phyloP scores from a whole-genome alignment of 495 filamentous ascomycete genomes.

The Trichoderma asperelloides region DNA sequence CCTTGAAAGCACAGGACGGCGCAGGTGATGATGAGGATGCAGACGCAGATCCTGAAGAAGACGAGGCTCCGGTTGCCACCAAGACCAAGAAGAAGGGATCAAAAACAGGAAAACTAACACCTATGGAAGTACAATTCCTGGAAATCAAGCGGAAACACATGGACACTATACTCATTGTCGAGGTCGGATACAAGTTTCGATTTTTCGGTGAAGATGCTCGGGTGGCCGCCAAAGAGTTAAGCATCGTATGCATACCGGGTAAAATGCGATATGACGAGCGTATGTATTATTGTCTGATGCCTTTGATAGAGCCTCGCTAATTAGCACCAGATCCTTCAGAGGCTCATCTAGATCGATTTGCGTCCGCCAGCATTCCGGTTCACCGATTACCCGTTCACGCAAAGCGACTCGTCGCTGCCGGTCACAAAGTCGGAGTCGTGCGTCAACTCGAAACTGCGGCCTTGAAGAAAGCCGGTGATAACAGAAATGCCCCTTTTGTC shows the following conservation, averaged over 20 bases:
- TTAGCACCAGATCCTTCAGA: conserved; percentile 62
- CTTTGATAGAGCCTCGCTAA: conserved; percentile 11
- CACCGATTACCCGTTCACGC: conserved; percentile 91
- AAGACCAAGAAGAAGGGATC: conserved; percentile 54
- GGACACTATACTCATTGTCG: conserved; percentile 80
- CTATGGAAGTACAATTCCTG: conserved; percentile 86
- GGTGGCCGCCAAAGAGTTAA: conserved; percentile 79
- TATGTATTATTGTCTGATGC: conserved; percentile 26
- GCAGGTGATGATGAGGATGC: conserved; percentile 42
- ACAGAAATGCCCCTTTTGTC: conserved; percentile 84
- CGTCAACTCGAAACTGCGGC: conserved; percentile 97
- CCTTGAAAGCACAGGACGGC: conserved; percentile 41
- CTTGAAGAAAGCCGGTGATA: conserved; percentile 91
- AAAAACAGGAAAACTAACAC: conserved; percentile 83
- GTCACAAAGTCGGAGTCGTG: conserved; percentile 93
- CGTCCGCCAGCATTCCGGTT: conserved; percentile 89
- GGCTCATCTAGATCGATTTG: conserved; percentile 86
- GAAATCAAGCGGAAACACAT: conserved; percentile 89
- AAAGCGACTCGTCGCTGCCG: conserved; percentile 83
- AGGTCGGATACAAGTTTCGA: conserved; percentile 96
- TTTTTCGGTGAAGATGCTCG: conserved; percentile 98
- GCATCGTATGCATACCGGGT: conserved; percentile 94
- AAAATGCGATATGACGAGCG: conserved; percentile 92
- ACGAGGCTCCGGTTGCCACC: conserved; percentile 40
- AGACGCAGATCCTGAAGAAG: conserved; percentile 40